Conservation (phyloP, 305 asterid species). For the Fraxinus angustifolia region DNA sequence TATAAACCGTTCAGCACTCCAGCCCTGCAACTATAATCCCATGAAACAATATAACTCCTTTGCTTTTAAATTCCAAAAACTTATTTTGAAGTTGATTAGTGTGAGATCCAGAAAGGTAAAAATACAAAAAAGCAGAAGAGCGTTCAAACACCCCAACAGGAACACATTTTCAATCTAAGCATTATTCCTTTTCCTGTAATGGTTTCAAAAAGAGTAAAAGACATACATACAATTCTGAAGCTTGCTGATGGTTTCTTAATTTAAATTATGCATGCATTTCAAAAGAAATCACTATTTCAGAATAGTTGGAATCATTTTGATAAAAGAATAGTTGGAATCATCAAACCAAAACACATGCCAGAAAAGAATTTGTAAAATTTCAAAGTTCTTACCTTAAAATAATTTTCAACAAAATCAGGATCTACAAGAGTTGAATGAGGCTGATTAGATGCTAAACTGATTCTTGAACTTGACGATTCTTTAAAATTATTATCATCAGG, state of each 20-base stretch:
- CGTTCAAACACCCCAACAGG: neutral
- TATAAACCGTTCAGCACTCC: neutral
- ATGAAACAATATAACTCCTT: neutral
- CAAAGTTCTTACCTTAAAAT: slow-evolving; percentile 62
- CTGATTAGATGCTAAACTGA: slow-evolving; percentile 42
- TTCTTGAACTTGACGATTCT: slow-evolving; percentile 48
- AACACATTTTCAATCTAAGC: neutral
- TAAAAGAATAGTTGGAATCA: neutral
- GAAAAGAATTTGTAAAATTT: slow-evolving; percentile 15
- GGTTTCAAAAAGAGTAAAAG: neutral
- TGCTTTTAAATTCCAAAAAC: neutral
- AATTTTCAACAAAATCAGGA: slow-evolving; percentile 86
- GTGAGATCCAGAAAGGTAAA: neutral
- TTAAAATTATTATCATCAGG: slow-evolving; percentile 25
- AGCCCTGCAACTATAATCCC: neutral
- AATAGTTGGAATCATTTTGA: neutral
- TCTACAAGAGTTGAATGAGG: slow-evolving; percentile 73
- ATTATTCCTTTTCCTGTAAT: neutral
- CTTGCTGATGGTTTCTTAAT: neutral
- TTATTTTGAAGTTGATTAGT: neutral
- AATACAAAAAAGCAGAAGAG: neutral
- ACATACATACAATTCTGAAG: neutral
- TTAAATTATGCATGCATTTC: neutral
- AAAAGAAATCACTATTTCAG: neutral
- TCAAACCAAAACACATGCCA: slow-evolving; percentile 3